phyloP scores from a whole-genome alignment of 371 early-diverging fungal genomes.

The Massospora cicadina region DNA sequence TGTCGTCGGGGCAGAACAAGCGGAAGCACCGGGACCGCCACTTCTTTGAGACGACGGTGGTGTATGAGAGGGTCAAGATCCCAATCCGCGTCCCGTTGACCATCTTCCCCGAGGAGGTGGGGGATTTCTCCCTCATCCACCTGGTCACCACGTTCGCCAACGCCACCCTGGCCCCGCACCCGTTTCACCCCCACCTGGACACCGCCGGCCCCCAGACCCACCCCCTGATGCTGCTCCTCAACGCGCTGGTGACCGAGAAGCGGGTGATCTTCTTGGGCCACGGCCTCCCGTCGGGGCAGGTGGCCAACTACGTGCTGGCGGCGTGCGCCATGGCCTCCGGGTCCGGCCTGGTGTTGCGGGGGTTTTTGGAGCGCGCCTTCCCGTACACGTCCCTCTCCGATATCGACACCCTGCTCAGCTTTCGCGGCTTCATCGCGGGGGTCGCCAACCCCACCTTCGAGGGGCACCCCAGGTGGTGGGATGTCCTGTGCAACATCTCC shows the following conservation, averaged over 20 bases:
- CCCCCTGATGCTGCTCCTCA: conserved; percentile 67
- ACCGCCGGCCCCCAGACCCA: conserved; percentile 59
- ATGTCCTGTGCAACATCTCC: conserved; percentile 78
- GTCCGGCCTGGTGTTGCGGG: conserved; percentile 64
- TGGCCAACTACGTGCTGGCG: conserved; percentile 82
- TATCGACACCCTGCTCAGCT: conserved; percentile 62
- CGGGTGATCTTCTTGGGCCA: conserved; percentile 87
- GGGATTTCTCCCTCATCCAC: conserved; percentile 69
- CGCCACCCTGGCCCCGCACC: conserved; percentile 23
- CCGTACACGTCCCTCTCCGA: conserved; percentile 77
- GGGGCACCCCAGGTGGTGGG: conserved; percentile 88
- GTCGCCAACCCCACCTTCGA: conserved; percentile 90
- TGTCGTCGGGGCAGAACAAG: conserved; percentile 25
- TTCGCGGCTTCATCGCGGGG: conserved; percentile 87
- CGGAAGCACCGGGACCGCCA: conserved; percentile 62
- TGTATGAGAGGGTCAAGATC: conserved; percentile 58
- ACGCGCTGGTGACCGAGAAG: conserved; percentile 77
- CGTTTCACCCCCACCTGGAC: conserved; percentile 78
- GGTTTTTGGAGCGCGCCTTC: conserved; percentile 77
- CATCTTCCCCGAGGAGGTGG: conserved; percentile 73
- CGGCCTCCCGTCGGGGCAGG: conserved; percentile 76
- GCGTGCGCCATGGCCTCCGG: conserved; percentile 80
- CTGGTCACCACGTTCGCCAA: conserved; percentile 50
- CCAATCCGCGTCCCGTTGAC: conserved; percentile 75
- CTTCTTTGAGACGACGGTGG: conserved; percentile 66